Percentiles rank a stretch among this genome's conserved stretches.
These are phyloP conservation scores for Yarrowia sp. DNA, from an alignment of 805 yeast genomes.

Conservation along the genomic window DNA sequence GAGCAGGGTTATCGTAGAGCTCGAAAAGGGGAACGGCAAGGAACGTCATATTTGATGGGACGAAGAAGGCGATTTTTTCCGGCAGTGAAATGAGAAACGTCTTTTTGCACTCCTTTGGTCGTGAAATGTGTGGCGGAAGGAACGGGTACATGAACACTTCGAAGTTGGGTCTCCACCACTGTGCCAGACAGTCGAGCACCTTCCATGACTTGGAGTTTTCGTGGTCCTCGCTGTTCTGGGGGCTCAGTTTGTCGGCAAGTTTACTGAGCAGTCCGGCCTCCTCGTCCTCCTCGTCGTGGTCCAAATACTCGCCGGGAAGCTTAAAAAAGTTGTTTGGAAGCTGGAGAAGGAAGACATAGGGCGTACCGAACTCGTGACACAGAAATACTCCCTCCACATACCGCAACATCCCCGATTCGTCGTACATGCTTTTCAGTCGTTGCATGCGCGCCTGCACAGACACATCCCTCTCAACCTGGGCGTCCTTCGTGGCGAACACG, in stretches of 20 bases:
- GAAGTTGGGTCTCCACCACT: slow-evolving; percentile 42
- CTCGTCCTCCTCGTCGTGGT: slow-evolving; percentile 38
- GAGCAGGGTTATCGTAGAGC: slow-evolving; percentile 37
- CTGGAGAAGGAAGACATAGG: slow-evolving; percentile 37
- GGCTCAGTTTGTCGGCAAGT: slow-evolving; percentile 31
- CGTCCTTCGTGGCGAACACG: slow-evolving; percentile 37
- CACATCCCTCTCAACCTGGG: slow-evolving; percentile 38
- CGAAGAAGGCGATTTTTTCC: slow-evolving; percentile 33
- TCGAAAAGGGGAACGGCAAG: slow-evolving; percentile 40
- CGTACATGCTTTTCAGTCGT: slow-evolving; percentile 37
- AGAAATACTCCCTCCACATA: slow-evolving; percentile 38
- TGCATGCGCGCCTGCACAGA: slow-evolving; percentile 36
- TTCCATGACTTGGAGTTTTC: slow-evolving; percentile 34
- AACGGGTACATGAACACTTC: slow-evolving; percentile 39
- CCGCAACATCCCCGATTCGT: slow-evolving; percentile 37
- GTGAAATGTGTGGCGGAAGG: slow-evolving; percentile 40
- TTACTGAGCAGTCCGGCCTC: slow-evolving; percentile 33
- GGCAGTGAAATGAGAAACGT: slow-evolving; percentile 38
- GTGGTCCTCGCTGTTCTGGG: slow-evolving; percentile 29
- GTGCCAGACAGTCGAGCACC: slow-evolving; percentile 39
- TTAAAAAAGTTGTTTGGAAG: slow-evolving; percentile 39
- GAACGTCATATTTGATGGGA: slow-evolving; percentile 38
- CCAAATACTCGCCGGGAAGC: slow-evolving; percentile 32
- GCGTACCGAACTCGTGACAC: slow-evolving; percentile 40
- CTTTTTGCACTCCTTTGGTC: slow-evolving; percentile 41